A percentile compares a stretch with the other conserved stretches of the same genome.
These are phyloP conservation scores for Phytomonas francai DNA, from an alignment of 208 protist species.

Conservation along the genomic window DNA sequence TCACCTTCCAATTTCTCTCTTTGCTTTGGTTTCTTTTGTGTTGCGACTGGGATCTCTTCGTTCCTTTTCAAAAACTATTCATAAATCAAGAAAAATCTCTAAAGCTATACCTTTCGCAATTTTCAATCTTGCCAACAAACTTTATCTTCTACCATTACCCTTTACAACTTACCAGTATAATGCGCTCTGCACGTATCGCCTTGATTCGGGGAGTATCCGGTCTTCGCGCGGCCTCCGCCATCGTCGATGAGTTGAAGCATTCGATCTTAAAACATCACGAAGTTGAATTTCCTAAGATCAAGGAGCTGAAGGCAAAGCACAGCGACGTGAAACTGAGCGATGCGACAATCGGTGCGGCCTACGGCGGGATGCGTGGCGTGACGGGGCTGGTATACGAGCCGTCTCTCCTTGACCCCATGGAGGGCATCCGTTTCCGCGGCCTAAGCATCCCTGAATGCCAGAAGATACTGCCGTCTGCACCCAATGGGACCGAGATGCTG, in stretches of 20 bases:
- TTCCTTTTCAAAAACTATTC: slow-evolving; percentile 7
- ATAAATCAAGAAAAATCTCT: not conserved
- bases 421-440: slow-evolving; percentile 97
- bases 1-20: not conserved
- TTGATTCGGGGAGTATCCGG: slow-evolving; percentile 12
- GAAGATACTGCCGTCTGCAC: slow-evolving; percentile 87
- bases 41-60: slow-evolving; percentile 4
- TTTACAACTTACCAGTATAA: slow-evolving; percentile 10
- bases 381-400: slow-evolving; percentile 95
- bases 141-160: slow-evolving; percentile 3
- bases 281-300: slow-evolving; percentile 54
- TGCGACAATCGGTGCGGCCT: slow-evolving; percentile 85
- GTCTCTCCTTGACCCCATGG: slow-evolving; percentile 91
- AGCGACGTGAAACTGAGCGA: slow-evolving; percentile 81
- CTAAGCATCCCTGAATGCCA: slow-evolving; percentile 93
- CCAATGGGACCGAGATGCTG: slow-evolving; percentile 83
- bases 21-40: slow-evolving; percentile 14
- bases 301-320: slow-evolving; percentile 74
- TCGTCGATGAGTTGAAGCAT: slow-evolving; percentile 47
- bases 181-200: slow-evolving; percentile 28
- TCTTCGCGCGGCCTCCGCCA: slow-evolving; percentile 21
- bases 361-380: slow-evolving; percentile 94
- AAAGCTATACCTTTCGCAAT: slow-evolving; percentile 8
- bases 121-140: slow-evolving; percentile 7
- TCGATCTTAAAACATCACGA: slow-evolving; percentile 26